Evolutionary conservation across 1,284 basidiomycete species (phyloP), one percentile per base, ranked within the genome.

Genomic region (Chalciporus sp.): DNA sequence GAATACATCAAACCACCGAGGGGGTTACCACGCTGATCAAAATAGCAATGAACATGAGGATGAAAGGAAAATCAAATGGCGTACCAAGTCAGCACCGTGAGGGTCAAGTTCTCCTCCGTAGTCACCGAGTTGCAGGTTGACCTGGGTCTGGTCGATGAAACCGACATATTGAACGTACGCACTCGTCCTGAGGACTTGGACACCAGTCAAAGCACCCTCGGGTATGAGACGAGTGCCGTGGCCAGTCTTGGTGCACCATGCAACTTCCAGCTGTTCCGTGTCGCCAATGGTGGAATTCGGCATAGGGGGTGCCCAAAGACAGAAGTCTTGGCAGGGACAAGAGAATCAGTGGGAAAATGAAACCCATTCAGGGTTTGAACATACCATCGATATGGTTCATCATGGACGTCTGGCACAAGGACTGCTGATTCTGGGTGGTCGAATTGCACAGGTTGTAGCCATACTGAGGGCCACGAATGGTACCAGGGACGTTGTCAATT

Each of bases 101-200:
- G 84, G 81, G 60, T 88, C 86, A 47, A 88, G 78, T 71, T 88
- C 86, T 58, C 89, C 89, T 64, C 89, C 89, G 20, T 64, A 80
- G 62, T 92, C 89, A 16, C 61, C 72, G 0, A 67, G 39, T 4
- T 68, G 58, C 43, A 92, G 66, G 71, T 88, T 77, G 58, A 92
- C 70, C 58, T 71, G 59, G 2, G 72, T 74, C 72, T 92, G 89
- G 64, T 90, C 74, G 57, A 91, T 76, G 69, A 75, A 80, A 10
- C 83, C 88, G 26, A 81, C 78, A 37, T 83, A 74, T 61, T 88
- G 83, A 29, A 85, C 68, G 64, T 91, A 92, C 53, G 80, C 75
- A 0, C 76, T 75, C 1, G 86, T 84, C 56, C 75, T 71, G 52
- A 86, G 81, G 65, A 81, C 76, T 68, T 83, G 81, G 0, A 80